Percentiles rank a stretch among this genome's conserved stretches.
These are phyloP conservation scores for Fragaria iinumae DNA, from an alignment of 306 rosid genomes.

Conservation along the genomic window DNA sequence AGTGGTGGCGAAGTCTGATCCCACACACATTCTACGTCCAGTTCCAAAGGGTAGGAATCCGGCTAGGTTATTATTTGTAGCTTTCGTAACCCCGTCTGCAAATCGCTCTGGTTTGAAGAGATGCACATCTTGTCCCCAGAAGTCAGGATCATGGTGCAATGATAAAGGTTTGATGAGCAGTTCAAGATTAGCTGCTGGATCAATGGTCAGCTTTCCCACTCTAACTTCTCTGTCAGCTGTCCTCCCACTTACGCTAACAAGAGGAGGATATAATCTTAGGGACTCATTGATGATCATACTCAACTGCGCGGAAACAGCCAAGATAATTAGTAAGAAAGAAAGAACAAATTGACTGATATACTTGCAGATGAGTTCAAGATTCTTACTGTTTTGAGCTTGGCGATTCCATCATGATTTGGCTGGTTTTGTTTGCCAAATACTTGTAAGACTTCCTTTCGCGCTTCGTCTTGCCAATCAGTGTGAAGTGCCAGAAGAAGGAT, in stretches of 20 bases:
- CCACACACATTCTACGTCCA: background rate
- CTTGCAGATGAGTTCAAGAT: background rate
- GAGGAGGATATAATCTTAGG: background rate
- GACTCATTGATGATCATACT: background rate
- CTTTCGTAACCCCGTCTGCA: background rate
- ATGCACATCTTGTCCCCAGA: background rate
- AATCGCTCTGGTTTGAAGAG: constrained; percentile 3
- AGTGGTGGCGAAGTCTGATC: background rate
- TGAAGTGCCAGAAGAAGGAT: background rate
- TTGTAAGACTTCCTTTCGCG: background rate
- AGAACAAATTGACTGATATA: background rate
- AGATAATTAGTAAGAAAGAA: background rate
- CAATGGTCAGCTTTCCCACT: background rate
- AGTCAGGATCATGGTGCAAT: background rate
- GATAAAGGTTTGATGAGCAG: background rate
- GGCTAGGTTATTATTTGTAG: background rate
- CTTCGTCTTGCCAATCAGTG: background rate
- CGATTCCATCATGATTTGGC: background rate
- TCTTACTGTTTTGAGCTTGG: background rate
- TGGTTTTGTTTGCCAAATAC: background rate
- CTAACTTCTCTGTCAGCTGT: background rate
- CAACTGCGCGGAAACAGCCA: background rate
- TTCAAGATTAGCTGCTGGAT: background rate
- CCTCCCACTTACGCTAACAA: background rate
- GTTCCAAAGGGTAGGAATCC: constrained; percentile 1